Conservation (phyloP, 352 stramenopile genomes). For the Saprolegnia diclina region DNA sequence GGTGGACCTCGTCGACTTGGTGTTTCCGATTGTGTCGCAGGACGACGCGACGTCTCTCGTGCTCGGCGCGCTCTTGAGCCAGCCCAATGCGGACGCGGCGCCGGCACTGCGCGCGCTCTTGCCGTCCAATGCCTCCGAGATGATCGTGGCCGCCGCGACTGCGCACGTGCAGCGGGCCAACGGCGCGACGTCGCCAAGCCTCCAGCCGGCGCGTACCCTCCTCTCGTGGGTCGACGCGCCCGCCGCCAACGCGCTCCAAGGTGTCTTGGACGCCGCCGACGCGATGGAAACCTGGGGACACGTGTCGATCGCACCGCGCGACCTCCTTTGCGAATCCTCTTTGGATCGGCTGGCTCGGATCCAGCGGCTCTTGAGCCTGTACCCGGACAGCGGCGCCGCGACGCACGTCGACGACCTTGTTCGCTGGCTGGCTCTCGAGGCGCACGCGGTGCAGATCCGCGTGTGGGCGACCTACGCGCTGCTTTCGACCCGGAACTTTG, state of each 20-base stretch:
- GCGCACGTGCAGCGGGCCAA: background rate
- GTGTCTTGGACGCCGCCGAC: background rate
- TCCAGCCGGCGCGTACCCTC: background rate
- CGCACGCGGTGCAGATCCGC: background rate
- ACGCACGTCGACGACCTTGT: background rate
- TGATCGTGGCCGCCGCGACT: background rate
- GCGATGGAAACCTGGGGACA: background rate
- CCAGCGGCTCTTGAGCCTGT: constrained; percentile 6
- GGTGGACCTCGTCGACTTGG: background rate
- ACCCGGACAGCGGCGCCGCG: constrained; percentile 6
- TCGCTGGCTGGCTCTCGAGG: background rate
- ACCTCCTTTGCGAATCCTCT: background rate
- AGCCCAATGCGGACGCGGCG: background rate
- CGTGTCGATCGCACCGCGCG: background rate
- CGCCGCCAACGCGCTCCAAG: background rate
- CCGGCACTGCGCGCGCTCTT: background rate
- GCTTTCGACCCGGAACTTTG: constrained; percentile 6
- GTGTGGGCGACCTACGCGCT: constrained; percentile 20
- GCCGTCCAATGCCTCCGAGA: background rate
- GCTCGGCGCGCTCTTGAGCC: background rate
- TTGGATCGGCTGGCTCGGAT: background rate
- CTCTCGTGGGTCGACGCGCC: background rate
- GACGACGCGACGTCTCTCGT: background rate
- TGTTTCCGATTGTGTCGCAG: constrained; percentile 2
- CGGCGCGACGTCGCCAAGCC: background rate